phyloP scores from a whole-genome alignment of 202 grass and related monocot species.

The Sporobolus alterniflorus region DNA sequence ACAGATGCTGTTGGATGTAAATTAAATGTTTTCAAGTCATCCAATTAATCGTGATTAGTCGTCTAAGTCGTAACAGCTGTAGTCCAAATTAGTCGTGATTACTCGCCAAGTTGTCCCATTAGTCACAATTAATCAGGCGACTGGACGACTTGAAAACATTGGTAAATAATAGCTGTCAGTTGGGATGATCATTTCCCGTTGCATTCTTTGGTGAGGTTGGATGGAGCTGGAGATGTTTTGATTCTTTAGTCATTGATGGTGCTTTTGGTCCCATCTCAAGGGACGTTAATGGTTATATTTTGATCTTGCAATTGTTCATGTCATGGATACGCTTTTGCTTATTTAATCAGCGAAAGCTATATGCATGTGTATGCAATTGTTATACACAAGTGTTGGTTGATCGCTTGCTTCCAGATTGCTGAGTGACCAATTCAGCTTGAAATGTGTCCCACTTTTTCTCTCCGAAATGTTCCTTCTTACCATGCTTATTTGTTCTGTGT shows the following conservation, averaged over 20 bases:
- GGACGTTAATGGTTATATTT: conserved; percentile 6
- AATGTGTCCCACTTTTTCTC: not conserved
- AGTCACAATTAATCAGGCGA: too few species aligned
- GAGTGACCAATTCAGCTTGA: not conserved
- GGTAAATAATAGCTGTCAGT: conserved; percentile 64
- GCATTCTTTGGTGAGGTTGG: conserved; percentile 41
- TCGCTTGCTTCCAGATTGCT: conserved; percentile 30
- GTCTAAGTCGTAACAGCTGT: too few species aligned
- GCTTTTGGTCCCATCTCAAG: not conserved
- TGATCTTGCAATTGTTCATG: conserved; percentile 42
- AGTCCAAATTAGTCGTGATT: too few species aligned
- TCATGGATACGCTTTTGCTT: conserved; percentile 39
- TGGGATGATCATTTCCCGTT: conserved; percentile 35
- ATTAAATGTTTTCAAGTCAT: too few species aligned
- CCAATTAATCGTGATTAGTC: too few species aligned
- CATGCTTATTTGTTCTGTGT: not conserved
- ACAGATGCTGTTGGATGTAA: not conserved
- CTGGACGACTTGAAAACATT: too few species aligned
- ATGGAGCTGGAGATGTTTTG: conserved; percentile 38
- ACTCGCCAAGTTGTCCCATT: too few species aligned
- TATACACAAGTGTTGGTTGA: conserved; percentile 24
- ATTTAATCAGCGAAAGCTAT: conserved; percentile 46
- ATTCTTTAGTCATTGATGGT: conserved; percentile 52
- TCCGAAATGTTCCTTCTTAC: not conserved
- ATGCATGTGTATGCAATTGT: conserved; percentile 46